Base-by-base conservation (phyloP, 2,329 filamentous ascomycete genomes). In the Botrytis squamosa region DNA sequence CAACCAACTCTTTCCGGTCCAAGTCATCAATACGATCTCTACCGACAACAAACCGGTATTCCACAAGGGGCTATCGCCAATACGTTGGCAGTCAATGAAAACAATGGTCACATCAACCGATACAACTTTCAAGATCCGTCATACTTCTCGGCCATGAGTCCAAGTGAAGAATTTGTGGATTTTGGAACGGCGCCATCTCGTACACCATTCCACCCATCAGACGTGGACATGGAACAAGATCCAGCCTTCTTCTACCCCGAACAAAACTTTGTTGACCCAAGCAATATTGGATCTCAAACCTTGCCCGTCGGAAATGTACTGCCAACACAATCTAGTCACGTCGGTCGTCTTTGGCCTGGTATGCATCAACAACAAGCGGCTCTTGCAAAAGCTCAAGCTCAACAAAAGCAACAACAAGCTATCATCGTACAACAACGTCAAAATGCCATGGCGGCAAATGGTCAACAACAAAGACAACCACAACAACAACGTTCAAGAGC, bases 31-130 rank as follows among this genome's bases (percentile, higher is more conserved):
- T 98, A 98, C 86, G 93, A 94, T 80, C 90, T 93, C 81, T 97
- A 98, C 85, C 93, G 94, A 85, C 96, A 99, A 82, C 95, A 98
- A 85, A 98, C 96, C 5, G 94, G 95, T 76, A 90, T 98, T 44
- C 93, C 96, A 0, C 91, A 93, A 1, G 94, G 94, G 75, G 95
- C 94, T 70, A 86, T 96, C 76, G 90, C 92, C 60, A 93, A 89
- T 83, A 92, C 95, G 20, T 88, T 96, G 81, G 92, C 93, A 52
- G 88, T 96, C 79, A 94, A 93, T 82, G 87, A 92, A 80, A 84
- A 83, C 76, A 87, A 83, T 78, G 81, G 83, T 63, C 86, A 87
- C 80, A 85, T 90, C 78, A 84, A 80, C 20, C 18, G 59, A 65
- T 81, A 80, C 49, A 86, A 86, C 70, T 90, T 87, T 79, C 84